These are phyloP conservation scores for Pleurotus tuber-regium DNA, from an alignment of 768 basidiomycete species.

Conservation along the genomic window DNA sequence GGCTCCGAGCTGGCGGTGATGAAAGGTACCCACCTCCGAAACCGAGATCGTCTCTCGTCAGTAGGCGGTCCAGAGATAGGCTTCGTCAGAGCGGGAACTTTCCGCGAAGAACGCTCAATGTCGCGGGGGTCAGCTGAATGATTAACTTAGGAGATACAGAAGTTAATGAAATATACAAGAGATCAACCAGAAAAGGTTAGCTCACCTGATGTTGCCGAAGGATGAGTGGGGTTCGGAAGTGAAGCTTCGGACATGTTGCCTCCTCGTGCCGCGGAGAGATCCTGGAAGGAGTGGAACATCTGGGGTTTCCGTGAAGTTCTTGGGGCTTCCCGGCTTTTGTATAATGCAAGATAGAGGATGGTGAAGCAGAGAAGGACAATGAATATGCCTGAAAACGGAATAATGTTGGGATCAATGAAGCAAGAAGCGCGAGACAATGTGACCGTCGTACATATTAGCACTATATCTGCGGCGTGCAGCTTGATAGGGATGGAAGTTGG, in stretches of 20 bases:
- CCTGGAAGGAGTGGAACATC: neutral
- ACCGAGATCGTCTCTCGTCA: neutral
- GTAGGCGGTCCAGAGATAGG: neutral
- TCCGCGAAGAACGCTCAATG: neutral
- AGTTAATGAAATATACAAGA: neutral
- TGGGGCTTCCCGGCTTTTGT: neutral
- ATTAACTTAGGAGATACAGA: too few species aligned
- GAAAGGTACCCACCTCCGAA: neutral
- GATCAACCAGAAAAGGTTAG: neutral
- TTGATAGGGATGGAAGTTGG: neutral
- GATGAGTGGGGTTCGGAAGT: neutral
- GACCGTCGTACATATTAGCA: conserved; percentile 1
- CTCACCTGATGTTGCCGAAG: neutral
- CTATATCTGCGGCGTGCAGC: conserved; percentile 5
- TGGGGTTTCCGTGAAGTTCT: neutral
- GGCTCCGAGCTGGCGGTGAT: too few species aligned
- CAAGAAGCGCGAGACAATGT: neutral
- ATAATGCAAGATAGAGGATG: neutral
- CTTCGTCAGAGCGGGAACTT: neutral
- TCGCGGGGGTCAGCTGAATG: neutral
- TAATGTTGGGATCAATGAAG: neutral
- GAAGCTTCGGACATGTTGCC: too few species aligned
- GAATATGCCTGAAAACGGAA: conserved; percentile 1
- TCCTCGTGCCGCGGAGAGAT: neutral
- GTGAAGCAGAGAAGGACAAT: conserved; percentile 6